Evolutionary conservation across 257 asterid genomes (phyloP), one percentile per base, ranked within the genome.

Genomic region (Petunia axillaris): DNA sequence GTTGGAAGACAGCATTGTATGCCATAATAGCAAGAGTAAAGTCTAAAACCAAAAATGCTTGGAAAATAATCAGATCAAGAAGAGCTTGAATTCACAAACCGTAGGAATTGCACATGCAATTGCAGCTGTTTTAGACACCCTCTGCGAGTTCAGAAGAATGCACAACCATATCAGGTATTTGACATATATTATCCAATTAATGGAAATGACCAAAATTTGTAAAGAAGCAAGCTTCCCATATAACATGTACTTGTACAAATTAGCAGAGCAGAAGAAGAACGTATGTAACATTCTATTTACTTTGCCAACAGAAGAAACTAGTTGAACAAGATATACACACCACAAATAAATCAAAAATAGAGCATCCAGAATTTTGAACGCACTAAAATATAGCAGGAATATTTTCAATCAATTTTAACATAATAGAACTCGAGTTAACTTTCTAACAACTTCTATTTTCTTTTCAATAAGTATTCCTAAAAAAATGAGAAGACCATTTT

Each of bases 61-160:
- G 40, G 40, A 55, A n/a, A n/a, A 39, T 15, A 13, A 16, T 35
- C 77, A 73, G 43, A 46, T 71, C 41, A 71, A 71, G 3, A 71
- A 70, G 59, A 71, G 35, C 77, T 11, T 48, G 16, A 48, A 10
- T 35, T 35, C 35, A 73, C 79, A 50, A 74, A 90, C 95, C 82
- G 93, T 92, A 65, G 97, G 97, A 10, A 92, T 77, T 35, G 95
- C 89, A 79, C 88, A 85, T 7, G 97, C 89, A 85, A 90, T 78
- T 50, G 88, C 92, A 79, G 91, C 94, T 68, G 94, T 94, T 80
- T 92, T 92, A 76, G 35, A 85, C 91, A 15, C 93, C 93, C 79
- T 88, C 97, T 92, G 92, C 91, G 86, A 82, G 52, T 60, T 54
- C 57, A 64, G 54, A 4, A 83, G 55, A 54, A 80, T 43, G 48